These are phyloP conservation scores for Aspergillus flavus DNA, from an alignment of 2,329 filamentous ascomycete genomes.

Conservation along the genomic window DNA sequence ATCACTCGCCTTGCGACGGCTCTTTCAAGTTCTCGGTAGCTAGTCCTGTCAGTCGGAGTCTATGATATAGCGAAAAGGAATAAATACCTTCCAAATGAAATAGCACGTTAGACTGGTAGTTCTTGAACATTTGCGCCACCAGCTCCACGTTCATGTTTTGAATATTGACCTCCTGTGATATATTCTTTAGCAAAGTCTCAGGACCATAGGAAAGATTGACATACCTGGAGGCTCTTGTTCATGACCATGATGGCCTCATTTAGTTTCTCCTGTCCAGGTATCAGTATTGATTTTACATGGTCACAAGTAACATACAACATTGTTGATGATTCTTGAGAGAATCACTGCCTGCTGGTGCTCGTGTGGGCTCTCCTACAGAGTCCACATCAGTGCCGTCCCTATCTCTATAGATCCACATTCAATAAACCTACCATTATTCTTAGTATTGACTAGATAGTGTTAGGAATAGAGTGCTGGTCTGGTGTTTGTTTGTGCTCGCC, in stretches of 20 bases:
- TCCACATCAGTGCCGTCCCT: not conserved
- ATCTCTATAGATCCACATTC: not conserved
- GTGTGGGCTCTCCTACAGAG: slow-evolving; percentile 80
- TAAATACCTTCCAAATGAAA: slow-evolving; percentile 89
- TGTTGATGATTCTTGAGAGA: slow-evolving; percentile 92
- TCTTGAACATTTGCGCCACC: slow-evolving; percentile 99
- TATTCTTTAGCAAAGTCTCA: slow-evolving; percentile 1
- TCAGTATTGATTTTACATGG: slow-evolving; percentile 1
- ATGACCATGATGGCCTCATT: slow-evolving; percentile 91
- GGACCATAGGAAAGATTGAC: not conserved
- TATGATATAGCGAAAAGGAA: not conserved
- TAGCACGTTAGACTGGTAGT: slow-evolving; percentile 96
- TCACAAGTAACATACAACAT: slow-evolving; percentile 70
- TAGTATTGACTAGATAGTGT: slow-evolving; percentile 1
- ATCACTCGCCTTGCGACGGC: slow-evolving; percentile 57
- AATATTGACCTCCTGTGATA: slow-evolving; percentile 84
- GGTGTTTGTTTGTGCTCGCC: slow-evolving; percentile 21
- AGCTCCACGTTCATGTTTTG: slow-evolving; percentile 99
- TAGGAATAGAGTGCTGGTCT: not conserved
- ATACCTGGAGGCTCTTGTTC: slow-evolving; percentile 87
- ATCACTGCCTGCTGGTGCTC: slow-evolving; percentile 96
- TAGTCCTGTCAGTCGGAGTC: slow-evolving; percentile 39
- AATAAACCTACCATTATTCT: slow-evolving; percentile 21
- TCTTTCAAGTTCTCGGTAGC: slow-evolving; percentile 84
- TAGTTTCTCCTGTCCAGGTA: slow-evolving; percentile 75